A percentile compares a stretch with the other conserved stretches of the same genome.
Conservation (phyloP, 345 rosid species). For the Firmiana major region DNA sequence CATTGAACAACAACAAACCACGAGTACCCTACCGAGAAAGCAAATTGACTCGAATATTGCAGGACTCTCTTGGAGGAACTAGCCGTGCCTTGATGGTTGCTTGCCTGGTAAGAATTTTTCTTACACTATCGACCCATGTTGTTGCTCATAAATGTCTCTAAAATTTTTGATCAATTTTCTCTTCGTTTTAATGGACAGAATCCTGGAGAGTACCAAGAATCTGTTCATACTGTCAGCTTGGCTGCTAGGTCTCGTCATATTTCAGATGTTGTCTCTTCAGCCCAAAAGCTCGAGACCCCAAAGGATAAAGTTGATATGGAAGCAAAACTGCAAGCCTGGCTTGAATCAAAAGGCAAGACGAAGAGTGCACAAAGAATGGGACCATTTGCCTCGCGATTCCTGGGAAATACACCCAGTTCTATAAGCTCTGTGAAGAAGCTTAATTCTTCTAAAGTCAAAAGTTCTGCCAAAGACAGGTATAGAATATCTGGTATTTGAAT, state of each 20-base stretch:
- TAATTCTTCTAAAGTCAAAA: conserved; percentile 42
- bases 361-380: conserved; percentile 48
- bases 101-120: conserved; percentile 58
- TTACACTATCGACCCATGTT: neutral
- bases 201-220: conserved; percentile 93
- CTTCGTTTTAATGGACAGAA: conserved; percentile 38
- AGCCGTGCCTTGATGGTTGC: conserved; percentile 86
- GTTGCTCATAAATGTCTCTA: neutral
- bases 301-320: conserved; percentile 71
- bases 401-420: conserved; percentile 30
- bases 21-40: conserved; percentile 89
- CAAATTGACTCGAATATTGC: conserved; percentile 87
- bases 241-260: conserved; percentile 91
- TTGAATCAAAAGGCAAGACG: conserved; percentile 84
- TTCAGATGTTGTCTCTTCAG: conserved; percentile 46
- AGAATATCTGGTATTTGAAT: neutral
- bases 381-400: conserved; percentile 42
- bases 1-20: conserved; percentile 66
- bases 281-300: conserved; percentile 58
- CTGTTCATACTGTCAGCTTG: conserved; percentile 80
- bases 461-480: conserved; percentile 43
- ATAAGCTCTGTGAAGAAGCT: conserved; percentile 43
- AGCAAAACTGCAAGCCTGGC: conserved; percentile 78
- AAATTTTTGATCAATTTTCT: neutral
- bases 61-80: conserved; percentile 93